Conservation (phyloP, 2,329 filamentous ascomycete species). For the Penicillium sp. region DNA sequence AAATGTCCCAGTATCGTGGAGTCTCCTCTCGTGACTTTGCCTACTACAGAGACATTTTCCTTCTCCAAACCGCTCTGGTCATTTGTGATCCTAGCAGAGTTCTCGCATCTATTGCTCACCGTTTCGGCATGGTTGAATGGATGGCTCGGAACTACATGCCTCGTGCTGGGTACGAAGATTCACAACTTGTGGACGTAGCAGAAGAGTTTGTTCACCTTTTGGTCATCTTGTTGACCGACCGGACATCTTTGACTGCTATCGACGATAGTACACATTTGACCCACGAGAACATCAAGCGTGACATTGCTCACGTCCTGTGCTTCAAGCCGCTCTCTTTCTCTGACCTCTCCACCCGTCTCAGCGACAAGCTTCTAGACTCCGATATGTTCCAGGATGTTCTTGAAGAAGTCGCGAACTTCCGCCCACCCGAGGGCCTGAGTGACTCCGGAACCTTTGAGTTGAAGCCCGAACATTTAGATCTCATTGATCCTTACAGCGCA, state of each 20-base stretch:
- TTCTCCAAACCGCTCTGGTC: constrained; percentile 87
- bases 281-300: constrained; percentile 74
- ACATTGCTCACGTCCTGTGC: constrained; percentile 90
- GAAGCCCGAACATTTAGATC: constrained; percentile 79
- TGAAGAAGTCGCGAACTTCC: constrained; percentile 85
- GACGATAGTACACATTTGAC: constrained; percentile 54
- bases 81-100: constrained; percentile 81
- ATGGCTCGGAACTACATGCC: constrained; percentile 79
- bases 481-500: constrained; percentile 92
- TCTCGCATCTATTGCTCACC: constrained; percentile 84
- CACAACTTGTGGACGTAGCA: constrained; percentile 85
- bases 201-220: constrained; percentile 95
- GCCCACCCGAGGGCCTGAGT: constrained; percentile 83
- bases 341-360: constrained; percentile 81
- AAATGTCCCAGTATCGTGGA: constrained; percentile 89
- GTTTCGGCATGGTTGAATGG: constrained; percentile 87
- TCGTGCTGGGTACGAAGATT: constrained; percentile 76
- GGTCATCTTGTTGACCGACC: constrained; percentile 86
- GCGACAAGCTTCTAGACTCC: constrained; percentile 85
- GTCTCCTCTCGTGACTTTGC: constrained; percentile 88
- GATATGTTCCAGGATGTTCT: constrained; percentile 85
- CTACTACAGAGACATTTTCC: constrained; percentile 91
- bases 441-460: constrained; percentile 95
- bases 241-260: constrained; percentile 65
- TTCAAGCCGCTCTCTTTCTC: constrained; percentile 96